phyloP scores from a whole-genome alignment of 1,284 basidiomycete species.

The Rhodotorula sp. region DNA sequence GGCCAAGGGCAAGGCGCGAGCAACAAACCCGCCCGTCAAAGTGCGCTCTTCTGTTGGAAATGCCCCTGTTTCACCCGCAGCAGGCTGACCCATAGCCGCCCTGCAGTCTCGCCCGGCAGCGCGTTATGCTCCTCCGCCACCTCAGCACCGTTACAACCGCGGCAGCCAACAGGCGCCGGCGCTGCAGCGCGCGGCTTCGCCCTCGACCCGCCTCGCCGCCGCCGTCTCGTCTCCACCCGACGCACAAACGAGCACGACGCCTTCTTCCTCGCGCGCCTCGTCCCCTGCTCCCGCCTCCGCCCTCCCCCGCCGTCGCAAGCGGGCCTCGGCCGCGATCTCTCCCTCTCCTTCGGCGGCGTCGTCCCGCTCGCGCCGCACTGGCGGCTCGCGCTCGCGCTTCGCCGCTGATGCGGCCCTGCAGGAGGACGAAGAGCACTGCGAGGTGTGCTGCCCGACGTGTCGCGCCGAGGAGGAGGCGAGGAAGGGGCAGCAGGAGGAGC shows the following conservation, averaged over 20 bases:
- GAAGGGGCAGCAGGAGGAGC: not conserved
- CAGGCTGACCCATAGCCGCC: not conserved
- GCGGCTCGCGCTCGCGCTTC: not conserved
- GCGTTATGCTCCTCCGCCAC: slow-evolving; percentile 14
- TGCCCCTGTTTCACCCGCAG: not conserved
- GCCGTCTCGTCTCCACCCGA: not conserved
- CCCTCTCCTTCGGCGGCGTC: not conserved
- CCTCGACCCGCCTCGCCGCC: not conserved
- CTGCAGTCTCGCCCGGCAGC: slow-evolving; percentile 8
- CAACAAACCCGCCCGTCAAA: slow-evolving; percentile 12
- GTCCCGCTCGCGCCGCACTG: not conserved
- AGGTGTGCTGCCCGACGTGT: slow-evolving; percentile 13
- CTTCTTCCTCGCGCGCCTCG: slow-evolving; percentile 15
- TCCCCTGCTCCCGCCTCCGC: slow-evolving; percentile 11
- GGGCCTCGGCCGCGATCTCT: slow-evolving; percentile 1
- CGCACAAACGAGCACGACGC: not conserved
- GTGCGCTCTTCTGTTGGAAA: not conserved
- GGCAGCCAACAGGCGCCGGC: too few species aligned
- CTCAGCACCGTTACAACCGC: slow-evolving; percentile 10
- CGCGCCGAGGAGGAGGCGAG: not conserved
- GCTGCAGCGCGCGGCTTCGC: too few species aligned
- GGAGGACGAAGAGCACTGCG: slow-evolving; percentile 5
- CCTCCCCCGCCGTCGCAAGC: not conserved
- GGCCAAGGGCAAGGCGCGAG: slow-evolving; percentile 33
- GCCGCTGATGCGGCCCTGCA: not conserved